A percentile compares a stretch with the other conserved stretches of the same genome.
Conservation (phyloP, 2,329 filamentous ascomycete genomes). For the Paracoccidioides brasiliensis region DNA sequence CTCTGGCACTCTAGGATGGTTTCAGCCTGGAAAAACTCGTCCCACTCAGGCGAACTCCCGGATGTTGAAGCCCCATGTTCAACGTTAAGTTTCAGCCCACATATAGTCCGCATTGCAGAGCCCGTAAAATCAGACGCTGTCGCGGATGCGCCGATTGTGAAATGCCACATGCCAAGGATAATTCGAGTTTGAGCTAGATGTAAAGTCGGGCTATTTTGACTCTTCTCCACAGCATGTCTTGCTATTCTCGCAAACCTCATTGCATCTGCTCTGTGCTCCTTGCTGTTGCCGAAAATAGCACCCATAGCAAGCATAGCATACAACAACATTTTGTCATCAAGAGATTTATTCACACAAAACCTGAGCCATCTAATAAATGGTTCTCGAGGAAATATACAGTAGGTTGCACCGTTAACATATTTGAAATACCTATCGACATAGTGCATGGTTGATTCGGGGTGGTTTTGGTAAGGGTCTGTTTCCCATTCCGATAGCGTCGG, state of each 20-base stretch:
- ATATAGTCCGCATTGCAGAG: slow-evolving; percentile 47
- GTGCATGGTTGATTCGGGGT: slow-evolving; percentile 38
- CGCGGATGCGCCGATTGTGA: slow-evolving; percentile 45
- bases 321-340: slow-evolving; percentile 46
- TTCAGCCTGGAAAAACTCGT: slow-evolving; percentile 44
- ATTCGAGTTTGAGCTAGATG: slow-evolving; percentile 55
- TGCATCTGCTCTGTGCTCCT: slow-evolving; percentile 29
- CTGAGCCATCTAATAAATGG: slow-evolving; percentile 44
- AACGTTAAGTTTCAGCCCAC: slow-evolving; percentile 49
- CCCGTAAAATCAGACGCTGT: slow-evolving; percentile 53
- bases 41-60: slow-evolving; percentile 28
- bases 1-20: slow-evolving; percentile 54
- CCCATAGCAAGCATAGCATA: slow-evolving; percentile 48
- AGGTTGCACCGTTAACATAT: slow-evolving; percentile 42
- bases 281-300: slow-evolving; percentile 39
- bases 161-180: slow-evolving; percentile 54
- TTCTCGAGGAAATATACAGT: slow-evolving; percentile 43
- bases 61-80: slow-evolving; percentile 41
- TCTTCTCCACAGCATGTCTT: slow-evolving; percentile 42
- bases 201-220: slow-evolving; percentile 41
- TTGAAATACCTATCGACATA: slow-evolving; percentile 45
- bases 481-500: slow-evolving; percentile 31
- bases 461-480: slow-evolving; percentile 41
- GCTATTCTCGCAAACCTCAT: slow-evolving; percentile 43
- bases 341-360: slow-evolving; percentile 34